These are phyloP conservation scores for Hippophae tibetana DNA, from an alignment of 306 rosid genomes.

Conservation along the genomic window DNA sequence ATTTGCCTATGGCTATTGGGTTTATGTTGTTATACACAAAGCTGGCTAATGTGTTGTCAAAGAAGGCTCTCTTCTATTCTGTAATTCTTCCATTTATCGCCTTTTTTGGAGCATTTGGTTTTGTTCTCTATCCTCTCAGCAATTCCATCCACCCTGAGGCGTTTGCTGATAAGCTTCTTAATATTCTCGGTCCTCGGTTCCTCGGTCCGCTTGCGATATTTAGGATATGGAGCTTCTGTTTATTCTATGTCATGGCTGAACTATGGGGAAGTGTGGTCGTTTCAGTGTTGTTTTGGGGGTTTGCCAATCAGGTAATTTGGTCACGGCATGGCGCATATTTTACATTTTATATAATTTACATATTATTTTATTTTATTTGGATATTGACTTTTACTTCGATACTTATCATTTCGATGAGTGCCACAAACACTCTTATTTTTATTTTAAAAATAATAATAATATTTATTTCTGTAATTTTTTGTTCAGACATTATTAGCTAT, in stretches of 20 bases:
- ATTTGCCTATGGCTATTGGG: slow-evolving; percentile 93
- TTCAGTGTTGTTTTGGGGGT: slow-evolving; percentile 93
- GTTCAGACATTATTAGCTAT: too few relatives aligned
- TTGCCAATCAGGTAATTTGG: slow-evolving; percentile 81
- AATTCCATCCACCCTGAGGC: slow-evolving; percentile 73
- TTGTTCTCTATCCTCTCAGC: slow-evolving; percentile 77
- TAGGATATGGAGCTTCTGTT: slow-evolving; percentile 93
- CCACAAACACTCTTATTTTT: too few relatives aligned
- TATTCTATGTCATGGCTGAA: slow-evolving; percentile 99
- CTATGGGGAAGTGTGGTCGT: slow-evolving; percentile 95
- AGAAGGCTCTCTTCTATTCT: slow-evolving; percentile 79
- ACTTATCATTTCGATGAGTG: too few relatives aligned
- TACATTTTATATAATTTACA: not conserved
- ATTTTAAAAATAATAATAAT: too few relatives aligned
- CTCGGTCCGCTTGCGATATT: slow-evolving; percentile 86
- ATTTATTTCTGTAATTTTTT: too few relatives aligned
- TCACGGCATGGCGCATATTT: slow-evolving; percentile 1
- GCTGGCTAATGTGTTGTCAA: slow-evolving; percentile 68
- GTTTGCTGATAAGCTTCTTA: slow-evolving; percentile 72
- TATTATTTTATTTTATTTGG: slow-evolving; percentile 6
- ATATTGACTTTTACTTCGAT: not conserved
- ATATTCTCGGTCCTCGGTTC: slow-evolving; percentile 70
- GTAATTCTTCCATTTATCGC: slow-evolving; percentile 80
- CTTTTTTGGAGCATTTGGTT: slow-evolving; percentile 90
- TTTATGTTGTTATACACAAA: slow-evolving; percentile 78